Base-by-base conservation (phyloP, 257 asterid genomes). In the Gentiana dahurica region DNA sequence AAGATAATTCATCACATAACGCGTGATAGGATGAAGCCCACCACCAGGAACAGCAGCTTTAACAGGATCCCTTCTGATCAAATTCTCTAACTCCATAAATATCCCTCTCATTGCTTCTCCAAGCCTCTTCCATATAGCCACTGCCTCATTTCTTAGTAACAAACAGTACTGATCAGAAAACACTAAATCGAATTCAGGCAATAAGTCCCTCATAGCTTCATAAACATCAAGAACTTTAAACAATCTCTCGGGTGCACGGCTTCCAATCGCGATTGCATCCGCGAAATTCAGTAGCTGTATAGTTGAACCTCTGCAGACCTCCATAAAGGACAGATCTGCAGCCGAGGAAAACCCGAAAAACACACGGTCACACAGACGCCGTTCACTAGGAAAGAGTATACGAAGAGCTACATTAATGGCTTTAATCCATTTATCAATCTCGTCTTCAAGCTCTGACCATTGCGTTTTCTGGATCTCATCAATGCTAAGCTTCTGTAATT, bases 1-100 rank as follows among this genome's bases (percentile, higher is more conserved):
- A 11, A 92, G 78, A 73, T 92, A 92, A 70, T 92, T 92, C 98
- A 87, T 79, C 59, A 92, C 98, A 3, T 92, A 92, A 35, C 98
- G 79, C 6, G 95, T 88, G 61, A 92, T 92, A 3, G 98, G 98
- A 63, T 92, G 98, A 60, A 92, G 71, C 5, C 95, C 88, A 0
- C 98, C 98, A 0, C 98, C 97, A 3, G 95, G 90, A 24, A 92
- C 93, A 0, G 93, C 77, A 10, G 84, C 74, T 74, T 83, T 88
- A 5, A 88, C 95, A 0, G 98, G 95, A 43, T 92, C 98, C 53
- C 95, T 76, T 8, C 97, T 82, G 61, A 88, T 88, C 71, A 85
- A 81, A 75, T 87, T 92, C 85, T 92, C 94, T 55, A 92, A 75
- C 50, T 92, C 98, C 97, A 87, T 88, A 32, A 92, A 87, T 62